A percentile compares a stretch with the other conserved stretches of the same genome.
phyloP scores from a whole-genome alignment of 2,329 filamentous ascomycete genomes.

The Blastomyces emzantsi region DNA sequence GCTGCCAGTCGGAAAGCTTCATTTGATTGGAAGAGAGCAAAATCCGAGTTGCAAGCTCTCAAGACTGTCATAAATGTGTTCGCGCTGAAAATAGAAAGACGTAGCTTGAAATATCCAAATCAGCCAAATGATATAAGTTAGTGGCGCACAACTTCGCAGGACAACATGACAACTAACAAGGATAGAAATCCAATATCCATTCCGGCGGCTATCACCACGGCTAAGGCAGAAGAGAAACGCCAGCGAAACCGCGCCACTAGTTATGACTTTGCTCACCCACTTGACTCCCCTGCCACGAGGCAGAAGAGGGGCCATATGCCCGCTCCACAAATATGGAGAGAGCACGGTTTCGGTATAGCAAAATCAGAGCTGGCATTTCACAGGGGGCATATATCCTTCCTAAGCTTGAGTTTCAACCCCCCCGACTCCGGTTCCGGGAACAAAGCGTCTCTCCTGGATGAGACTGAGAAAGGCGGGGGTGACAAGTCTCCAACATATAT shows the following conservation, averaged over 20 bases:
- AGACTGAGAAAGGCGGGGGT: too few relatives aligned
- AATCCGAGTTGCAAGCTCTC: too few relatives aligned
- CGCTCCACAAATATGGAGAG: neutral
- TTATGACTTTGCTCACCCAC: too few relatives aligned
- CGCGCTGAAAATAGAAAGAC: neutral
- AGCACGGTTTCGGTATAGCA: neutral
- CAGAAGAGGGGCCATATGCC: too few relatives aligned
- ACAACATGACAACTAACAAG: neutral
- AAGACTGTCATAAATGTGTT: neutral
- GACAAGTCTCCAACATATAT: too few relatives aligned
- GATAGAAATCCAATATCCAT: neutral
- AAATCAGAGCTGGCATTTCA: neutral
- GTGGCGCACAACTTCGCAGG: neutral
- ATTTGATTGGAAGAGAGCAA: neutral
- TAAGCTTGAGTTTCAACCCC: neutral
- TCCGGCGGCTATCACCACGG: neutral
- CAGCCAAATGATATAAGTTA: neutral
- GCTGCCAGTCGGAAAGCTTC: neutral
- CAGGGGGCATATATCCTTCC: neutral
- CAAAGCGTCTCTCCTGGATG: too few relatives aligned
- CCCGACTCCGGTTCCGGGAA: neutral
- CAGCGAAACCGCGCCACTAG: neutral
- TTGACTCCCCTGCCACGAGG: too few relatives aligned
- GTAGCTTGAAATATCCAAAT: neutral
- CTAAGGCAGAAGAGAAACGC: neutral